These are phyloP conservation scores for Wickerhamomyces tratensis DNA, from an alignment of 805 yeast species.

Conservation along the genomic window DNA sequence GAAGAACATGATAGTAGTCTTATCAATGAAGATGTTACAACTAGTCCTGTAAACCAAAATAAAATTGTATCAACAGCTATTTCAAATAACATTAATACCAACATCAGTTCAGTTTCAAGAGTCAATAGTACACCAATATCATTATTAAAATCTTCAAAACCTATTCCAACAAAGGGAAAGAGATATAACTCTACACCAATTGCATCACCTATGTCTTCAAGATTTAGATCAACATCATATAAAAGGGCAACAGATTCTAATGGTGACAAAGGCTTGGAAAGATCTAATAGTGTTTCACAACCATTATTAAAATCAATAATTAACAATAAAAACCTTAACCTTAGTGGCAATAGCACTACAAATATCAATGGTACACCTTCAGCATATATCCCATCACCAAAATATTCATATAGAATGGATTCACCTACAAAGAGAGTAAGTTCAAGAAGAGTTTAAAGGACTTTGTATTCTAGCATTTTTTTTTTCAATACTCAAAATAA, in stretches of 20 bases:
- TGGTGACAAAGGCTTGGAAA: no score
- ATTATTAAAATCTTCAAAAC: neutral
- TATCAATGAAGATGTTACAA: no score
- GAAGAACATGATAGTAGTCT: no score
- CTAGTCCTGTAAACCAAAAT: no score
- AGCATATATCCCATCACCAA: constrained; percentile 20
- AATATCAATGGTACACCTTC: constrained; percentile 8
- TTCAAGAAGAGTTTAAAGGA: neutral
- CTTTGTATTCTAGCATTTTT: no score
- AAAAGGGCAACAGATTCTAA: no score
- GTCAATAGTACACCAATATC: neutral
- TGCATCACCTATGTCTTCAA: constrained; percentile 20
- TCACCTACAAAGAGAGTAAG: constrained; percentile 12
- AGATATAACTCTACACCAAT: constrained; percentile 6
- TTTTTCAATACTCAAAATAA: no score
- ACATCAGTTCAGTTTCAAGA: no score
- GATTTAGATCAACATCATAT: constrained; percentile 4
- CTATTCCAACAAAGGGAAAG: neutral
- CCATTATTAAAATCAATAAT: neutral
- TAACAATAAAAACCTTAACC: neutral
- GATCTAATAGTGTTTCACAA: no score
- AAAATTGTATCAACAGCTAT: no score
- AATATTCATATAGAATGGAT: constrained; percentile 20
- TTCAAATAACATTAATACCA: no score
- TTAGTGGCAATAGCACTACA: neutral